Base-by-base conservation (phyloP, 2,329 filamentous ascomycete genomes). In the Colletotrichum caudatum region DNA sequence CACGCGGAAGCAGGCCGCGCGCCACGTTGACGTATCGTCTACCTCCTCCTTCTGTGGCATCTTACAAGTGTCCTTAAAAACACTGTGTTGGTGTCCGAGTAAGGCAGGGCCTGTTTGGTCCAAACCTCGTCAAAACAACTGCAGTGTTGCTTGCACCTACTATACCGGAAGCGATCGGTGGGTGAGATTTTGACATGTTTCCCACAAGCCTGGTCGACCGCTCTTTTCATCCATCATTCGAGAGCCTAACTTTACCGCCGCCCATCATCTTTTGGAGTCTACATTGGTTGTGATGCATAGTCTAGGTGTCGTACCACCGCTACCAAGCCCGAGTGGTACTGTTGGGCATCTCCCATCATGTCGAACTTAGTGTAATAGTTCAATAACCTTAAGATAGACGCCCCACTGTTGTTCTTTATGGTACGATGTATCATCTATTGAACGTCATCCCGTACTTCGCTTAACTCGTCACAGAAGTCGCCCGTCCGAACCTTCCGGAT, bases 401-500 rank as follows among this genome's bases (percentile, higher is more conserved):
- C 54, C 63, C 62, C 39, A 26, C 63, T 69, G 23, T 60, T 60
- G 56, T 37, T 39, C 62, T 70, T 37, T 18, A 16, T 53, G 46
- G 53, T 41, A 69, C 51, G 33, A 20, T 29, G 8, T 37, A 68
- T 41, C 23, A 20, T 29, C 11, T 23, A 5, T 46, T 23, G 37
- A 33, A 69, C 53, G 60, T 65, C 66, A 61, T 66, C 65, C 50
- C 33, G 59, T 50, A n/a, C 54, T 58, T 65, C 51, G 51, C 51
- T 65, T 44, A 44, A 44, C 18, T 44, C 57, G 5, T 63, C 50
- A 58, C 48, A 39, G 50, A 23, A 41, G 46, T 18, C 37, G 44
- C 54, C 60, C 33, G 39, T 64, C 60, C 69, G 69, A 64, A 69
- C 48, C 65, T 69, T 69, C 69, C 65, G 69, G 41, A 50, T 23